Base-by-base conservation (phyloP, 257 asterid species). In the Solanum acaule region DNA sequence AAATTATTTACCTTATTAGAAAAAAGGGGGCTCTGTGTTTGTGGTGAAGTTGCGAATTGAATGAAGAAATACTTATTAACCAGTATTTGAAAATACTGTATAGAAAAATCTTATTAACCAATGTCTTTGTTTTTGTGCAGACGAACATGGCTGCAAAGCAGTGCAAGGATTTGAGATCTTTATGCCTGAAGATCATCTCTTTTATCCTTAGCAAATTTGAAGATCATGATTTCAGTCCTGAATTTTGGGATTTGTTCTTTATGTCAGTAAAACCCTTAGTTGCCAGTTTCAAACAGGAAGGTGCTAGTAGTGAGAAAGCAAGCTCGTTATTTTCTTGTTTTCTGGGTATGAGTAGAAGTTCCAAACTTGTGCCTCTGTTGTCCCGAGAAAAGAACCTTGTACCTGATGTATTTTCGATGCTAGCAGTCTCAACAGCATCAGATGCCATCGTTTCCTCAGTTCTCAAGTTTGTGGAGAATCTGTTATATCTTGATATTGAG, bases 281-380 rank as follows among this genome's bases (percentile, higher is more conserved):
- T 87, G 92, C 93, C 72, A 90, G 92, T 87, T 95, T 96, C 92
- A 94, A 92, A 93, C 95, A 92, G 92, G 98, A 94, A 91, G 98
- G 98, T 49, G 96, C 95, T 86, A 93, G 96, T 65, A 94, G 96
- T 87, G 93, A 94, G 92, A 94, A 93, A 91, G 98, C 99, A 68
- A 97, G 98, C 90, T 93, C 99, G 29, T 92, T 97, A 86, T 96
- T 97, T 85, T 89, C 93, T 87, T 97, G 99, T 93, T 97, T 97
- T 92, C 96, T 97, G 88, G 96, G 95, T 59, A 96, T 97, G 97
- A 97, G 99, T 92, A 93, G 95, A 93, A 96, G 94, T 91, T 88
- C 91, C 91, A 92, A 93, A 88, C 93, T 97, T 83, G 94, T 93
- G 89, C 90, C 95, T 9, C 91, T 97, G 68, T 91, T 97, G 91